These are phyloP conservation scores for Cercospora zeae-maydis DNA, from an alignment of 2,329 filamentous ascomycete species.

Conservation along the genomic window DNA sequence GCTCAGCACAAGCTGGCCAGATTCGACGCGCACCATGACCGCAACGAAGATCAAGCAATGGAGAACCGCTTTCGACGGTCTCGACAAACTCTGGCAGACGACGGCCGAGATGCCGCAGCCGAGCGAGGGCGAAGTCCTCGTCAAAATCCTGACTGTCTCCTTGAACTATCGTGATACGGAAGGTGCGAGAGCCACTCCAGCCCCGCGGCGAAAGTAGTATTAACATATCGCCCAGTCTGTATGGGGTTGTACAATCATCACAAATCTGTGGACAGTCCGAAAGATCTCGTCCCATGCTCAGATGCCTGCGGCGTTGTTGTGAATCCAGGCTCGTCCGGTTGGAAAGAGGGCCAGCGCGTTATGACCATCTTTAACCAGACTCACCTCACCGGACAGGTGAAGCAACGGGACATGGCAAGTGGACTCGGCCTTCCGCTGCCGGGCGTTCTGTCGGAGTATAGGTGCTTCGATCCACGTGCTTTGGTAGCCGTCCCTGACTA, in stretches of 20 bases:
- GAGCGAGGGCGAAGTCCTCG: conserved; percentile 46
- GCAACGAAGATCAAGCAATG: conserved; percentile 29
- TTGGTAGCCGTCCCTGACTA: conserved; percentile 57
- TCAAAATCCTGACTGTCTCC: conserved; percentile 52
- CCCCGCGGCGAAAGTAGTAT: background rate
- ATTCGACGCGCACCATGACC: conserved; percentile 1
- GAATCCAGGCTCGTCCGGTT: conserved; percentile 47
- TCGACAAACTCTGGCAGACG: conserved; percentile 40
- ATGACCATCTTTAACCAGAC: conserved; percentile 60
- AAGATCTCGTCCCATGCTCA: conserved; percentile 60
- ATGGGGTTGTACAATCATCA: conserved; percentile 67
- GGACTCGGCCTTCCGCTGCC: conserved; percentile 60
- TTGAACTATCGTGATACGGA: conserved; percentile 55
- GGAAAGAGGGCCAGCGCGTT: conserved; percentile 61
- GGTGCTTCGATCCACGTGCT: conserved; percentile 56
- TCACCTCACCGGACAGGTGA: conserved; percentile 58
- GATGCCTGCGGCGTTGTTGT: conserved; percentile 66
- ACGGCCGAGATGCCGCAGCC: conserved; percentile 37
- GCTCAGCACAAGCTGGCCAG: background rate
- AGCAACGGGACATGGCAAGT: conserved; percentile 52
- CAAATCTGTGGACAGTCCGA: conserved; percentile 46
- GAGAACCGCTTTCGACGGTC: conserved; percentile 43
- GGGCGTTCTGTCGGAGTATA: conserved; percentile 58
- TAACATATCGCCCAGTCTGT: conserved; percentile 46
- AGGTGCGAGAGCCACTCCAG: conserved; percentile 24